Base-by-base conservation (phyloP, 2,329 filamentous ascomycete genomes). In the Botrytis squamosa region DNA sequence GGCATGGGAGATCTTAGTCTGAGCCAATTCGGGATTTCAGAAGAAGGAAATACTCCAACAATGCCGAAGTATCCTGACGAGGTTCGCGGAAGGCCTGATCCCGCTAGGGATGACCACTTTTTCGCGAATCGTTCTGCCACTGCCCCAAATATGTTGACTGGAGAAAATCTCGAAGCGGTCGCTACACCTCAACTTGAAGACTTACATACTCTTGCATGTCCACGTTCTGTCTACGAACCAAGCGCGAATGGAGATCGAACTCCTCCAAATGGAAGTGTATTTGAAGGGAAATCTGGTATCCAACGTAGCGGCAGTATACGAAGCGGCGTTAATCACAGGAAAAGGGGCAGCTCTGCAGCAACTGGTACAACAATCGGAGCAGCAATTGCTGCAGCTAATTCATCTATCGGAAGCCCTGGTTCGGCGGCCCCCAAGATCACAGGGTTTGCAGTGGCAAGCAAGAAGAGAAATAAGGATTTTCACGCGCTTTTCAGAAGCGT, bases 381-480 rank as follows among this genome's bases (percentile, higher is more conserved):
- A 12, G 89, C 90, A 25, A 89, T 95, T 77, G 89, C 88, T 70
- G 89, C 91, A n/a, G 91, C 90, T 74, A 91, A 91, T 74, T 85
- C 88, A 52, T 91, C 91, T 6, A 82, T 95, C n/a, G 89, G 89
- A 25, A 89, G 92, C 77, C 88, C 92, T 22, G 85, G 85, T 42
- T 72, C 67, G 25, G 88, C 87, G 77, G 87, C 89, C 8, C 92
- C 93, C 63, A 94, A 95, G 76, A 86, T 97, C 76, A 97, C 95
- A 7, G 96, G 96, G 0, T 99, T 99, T 81, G 95, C 96, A 68
- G 94, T 98, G 76, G 96, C 96, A 67, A 97, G 93, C 81, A 97
- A 97, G 82, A 98, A 96, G 84, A 90, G 97, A 73, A 99, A 99
- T 83, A 90, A 94, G 67, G 96, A 98, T 80, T 99, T 98, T 79